Percentiles rank a stretch among this genome's conserved stretches.
phyloP scores from a whole-genome alignment of 306 rosid species.

The Cucumis melo region DNA sequence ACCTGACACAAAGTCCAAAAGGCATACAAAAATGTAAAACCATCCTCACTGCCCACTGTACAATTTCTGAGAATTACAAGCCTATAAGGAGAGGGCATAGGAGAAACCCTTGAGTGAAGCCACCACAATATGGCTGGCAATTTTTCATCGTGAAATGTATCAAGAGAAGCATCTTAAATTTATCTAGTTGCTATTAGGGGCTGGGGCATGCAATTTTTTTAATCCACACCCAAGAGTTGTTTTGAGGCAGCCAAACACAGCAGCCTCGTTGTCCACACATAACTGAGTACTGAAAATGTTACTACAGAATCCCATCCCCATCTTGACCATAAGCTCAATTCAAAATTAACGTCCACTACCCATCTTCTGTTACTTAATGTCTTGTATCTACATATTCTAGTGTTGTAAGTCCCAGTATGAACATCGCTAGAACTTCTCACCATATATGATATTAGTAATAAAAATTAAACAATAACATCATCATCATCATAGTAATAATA shows the following conservation, averaged over 20 bases:
- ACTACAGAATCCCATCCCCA: background rate
- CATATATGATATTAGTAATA: background rate
- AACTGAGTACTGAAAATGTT: background rate
- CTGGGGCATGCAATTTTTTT: too few relatives aligned
- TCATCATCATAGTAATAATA: too few relatives aligned
- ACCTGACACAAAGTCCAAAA: background rate
- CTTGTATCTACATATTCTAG: background rate
- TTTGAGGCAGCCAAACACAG: too few relatives aligned
- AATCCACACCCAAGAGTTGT: too few relatives aligned
- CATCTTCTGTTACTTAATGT: background rate
- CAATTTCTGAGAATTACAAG: background rate
- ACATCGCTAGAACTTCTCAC: background rate
- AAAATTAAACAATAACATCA: too few relatives aligned
- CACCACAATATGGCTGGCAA: too few relatives aligned
- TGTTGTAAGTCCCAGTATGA: background rate
- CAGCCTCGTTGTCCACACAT: too few relatives aligned
- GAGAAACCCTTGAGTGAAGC: too few relatives aligned
- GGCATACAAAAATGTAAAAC: background rate
- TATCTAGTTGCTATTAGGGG: too few relatives aligned
- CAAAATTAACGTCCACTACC: background rate
- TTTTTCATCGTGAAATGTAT: too few relatives aligned
- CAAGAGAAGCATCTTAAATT: too few relatives aligned
- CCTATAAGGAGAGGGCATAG: background rate
- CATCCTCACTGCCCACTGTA: background rate
- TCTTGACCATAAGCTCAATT: background rate